Evolutionary conservation across 2,329 filamentous ascomycete species (phyloP), one percentile per base, ranked within the genome.

Genomic region (Bipolaris zeicola): DNA sequence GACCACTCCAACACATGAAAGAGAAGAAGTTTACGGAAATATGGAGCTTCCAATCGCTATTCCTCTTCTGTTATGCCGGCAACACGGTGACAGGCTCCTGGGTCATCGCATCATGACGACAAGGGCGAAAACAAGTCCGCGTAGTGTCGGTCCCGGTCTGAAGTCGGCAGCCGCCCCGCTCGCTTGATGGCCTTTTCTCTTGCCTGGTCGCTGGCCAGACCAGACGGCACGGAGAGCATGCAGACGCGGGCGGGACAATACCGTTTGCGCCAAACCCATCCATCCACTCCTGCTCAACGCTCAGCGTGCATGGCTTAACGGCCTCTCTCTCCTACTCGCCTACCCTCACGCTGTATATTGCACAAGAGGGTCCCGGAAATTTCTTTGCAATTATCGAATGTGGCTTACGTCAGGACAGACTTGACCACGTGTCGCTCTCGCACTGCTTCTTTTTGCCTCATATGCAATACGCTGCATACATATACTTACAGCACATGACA

Each of bases 81-180:
- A 55, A 57, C 59, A 60, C 61, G 60, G 61, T 65, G 24, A 66
- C 64, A 64, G 62, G 67, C 62, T 58, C 61, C 64, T 66, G 71
- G 72, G 67, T 62, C 59, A 49, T 68, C 63, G 62, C 57, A 73
- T 71, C 67, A 74, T 74, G 70, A 74, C 72, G 72, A 70, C 57
- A 69, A 52, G 48, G 36, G 56, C 37, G 36, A 54, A 53, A 57
- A 55, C 28, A 26, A 44, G 6, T 36, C 6, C 7, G 16, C 20
- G 18, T 63, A 52, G 57, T 55, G 46, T 61, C 59, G 58, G 63
- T 31, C 62, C 61, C 61, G 63, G 63, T 62, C 62, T 61, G 47
- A 60, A 58, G 46, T 63, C 61, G 66, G 67, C 65, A 58, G 18
- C 49, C 51, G 60, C 47, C 55, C 66, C 59, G 54, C 48, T 48